These are phyloP conservation scores for Lipomyces anomalus DNA, from an alignment of 805 yeast species.

Conservation along the genomic window DNA sequence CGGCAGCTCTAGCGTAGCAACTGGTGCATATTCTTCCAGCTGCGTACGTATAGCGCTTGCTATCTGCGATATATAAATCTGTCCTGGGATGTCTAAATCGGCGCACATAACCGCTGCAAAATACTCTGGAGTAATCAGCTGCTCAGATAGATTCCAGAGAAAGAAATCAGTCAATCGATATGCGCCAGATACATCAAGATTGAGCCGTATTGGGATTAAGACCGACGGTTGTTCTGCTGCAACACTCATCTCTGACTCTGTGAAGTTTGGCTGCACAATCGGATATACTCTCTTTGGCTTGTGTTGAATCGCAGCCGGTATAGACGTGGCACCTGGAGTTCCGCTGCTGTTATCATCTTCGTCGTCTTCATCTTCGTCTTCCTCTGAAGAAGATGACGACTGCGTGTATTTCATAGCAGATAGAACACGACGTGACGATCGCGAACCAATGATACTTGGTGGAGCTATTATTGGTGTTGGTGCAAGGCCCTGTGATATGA, in stretches of 20 bases:
- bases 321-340: slow-evolving; percentile 6
- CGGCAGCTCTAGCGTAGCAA: slow-evolving; percentile 58
- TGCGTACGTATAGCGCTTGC: slow-evolving; percentile 71
- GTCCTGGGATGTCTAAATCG: slow-evolving; percentile 74
- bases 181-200: slow-evolving; percentile 50
- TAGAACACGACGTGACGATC: background rate
- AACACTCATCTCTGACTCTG: slow-evolving; percentile 35
- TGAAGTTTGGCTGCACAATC: slow-evolving; percentile 1
- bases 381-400: slow-evolving; percentile 1
- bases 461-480: background rate
- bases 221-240: slow-evolving; percentile 40
- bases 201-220: slow-evolving; percentile 62
- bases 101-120: slow-evolving; percentile 70
- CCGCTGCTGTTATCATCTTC: slow-evolving; percentile 6
- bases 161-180: slow-evolving; percentile 55
- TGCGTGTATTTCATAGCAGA: background rate
- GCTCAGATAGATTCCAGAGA: slow-evolving; percentile 60
- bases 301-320: background rate
- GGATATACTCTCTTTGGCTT: background rate
- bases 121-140: slow-evolving; percentile 62
- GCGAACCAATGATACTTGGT: background rate
- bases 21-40: slow-evolving; percentile 64
- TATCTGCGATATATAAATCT: slow-evolving; percentile 51
- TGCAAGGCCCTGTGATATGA: slow-evolving; percentile 18
- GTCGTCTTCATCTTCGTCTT: background rate